Base-by-base conservation (phyloP, 768 basidiomycete species). In the Kwoniella newhampshirensis region DNA sequence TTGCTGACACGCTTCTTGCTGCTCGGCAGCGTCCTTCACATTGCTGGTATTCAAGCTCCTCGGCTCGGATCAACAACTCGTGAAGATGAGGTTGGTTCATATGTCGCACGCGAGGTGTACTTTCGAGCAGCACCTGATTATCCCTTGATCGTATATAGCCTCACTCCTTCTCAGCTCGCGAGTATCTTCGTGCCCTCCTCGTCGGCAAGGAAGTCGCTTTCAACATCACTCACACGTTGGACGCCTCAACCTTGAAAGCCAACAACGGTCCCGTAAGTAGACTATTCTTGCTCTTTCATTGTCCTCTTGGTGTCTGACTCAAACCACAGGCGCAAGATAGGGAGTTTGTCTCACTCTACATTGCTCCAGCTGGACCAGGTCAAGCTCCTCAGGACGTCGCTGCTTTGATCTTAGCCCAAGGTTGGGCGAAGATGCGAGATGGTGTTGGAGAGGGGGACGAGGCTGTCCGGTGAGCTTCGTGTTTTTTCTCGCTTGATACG, bases 351-450 rank as follows among this genome's bases (percentile, higher is more conserved):
- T 62, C 60, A 21, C 46, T 76, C 37, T 54, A 64, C 41, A 68
- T 72, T 25, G 75, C 75, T 12, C 75, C 75, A 30, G 58, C 67
- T 30, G 68, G 63, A 44, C 71, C 73, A 26, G 75, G 75, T 28
- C 70, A 67, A 51, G 66, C 73, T 5, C 71, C 77, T 41, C 74
- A 71, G 28, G 75, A 77, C 46, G 63, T 77, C 12, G 71, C 74
- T 15, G 47, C 57, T 41, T 43, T 74, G 11, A 62, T 94, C n/a
- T 81, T 98, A 37, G 84, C 82, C 70, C 84, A 82, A 59, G 96
- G 94, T n/a, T 97, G 91, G 91, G 90, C 84, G 11, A 93, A 89
- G 77, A 79, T 91, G 40, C 91, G 96, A 76, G 94, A 97, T 60
- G 64, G 67, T 32, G 70, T 74, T 12, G 66, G 74, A 60, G 64